These are phyloP conservation scores for Eucalyptus viminalis DNA, from an alignment of 345 rosid genomes.

Conservation along the genomic window DNA sequence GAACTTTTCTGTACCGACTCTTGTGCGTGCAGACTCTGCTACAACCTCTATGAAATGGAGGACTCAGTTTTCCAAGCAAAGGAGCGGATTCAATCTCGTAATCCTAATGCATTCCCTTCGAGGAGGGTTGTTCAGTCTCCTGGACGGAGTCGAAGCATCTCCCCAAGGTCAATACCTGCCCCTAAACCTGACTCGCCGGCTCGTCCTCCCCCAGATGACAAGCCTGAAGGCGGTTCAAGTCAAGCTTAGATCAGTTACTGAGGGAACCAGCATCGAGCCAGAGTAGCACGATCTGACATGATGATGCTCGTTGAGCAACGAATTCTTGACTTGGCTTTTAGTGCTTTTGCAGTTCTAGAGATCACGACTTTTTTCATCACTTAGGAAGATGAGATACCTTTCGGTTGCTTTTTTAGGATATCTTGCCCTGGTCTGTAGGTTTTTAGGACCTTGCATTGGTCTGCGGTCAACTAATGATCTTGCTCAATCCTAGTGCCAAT, in stretches of 20 bases:
- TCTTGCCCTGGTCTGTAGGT: not conserved
- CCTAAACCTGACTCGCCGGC: not conserved
- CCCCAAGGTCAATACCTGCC: not conserved
- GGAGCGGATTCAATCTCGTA: conserved; percentile 42
- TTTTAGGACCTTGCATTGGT: not conserved
- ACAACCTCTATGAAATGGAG: conserved; percentile 49
- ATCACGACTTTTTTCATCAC: not conserved
- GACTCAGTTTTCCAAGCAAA: conserved; percentile 42
- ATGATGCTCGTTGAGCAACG: not conserved
- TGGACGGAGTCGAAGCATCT: not conserved
- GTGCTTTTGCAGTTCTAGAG: not conserved
- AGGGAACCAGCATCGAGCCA: not conserved
- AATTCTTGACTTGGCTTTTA: not conserved
- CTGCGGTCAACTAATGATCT: not conserved
- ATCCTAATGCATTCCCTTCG: conserved; percentile 79
- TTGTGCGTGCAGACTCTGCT: conserved; percentile 63
- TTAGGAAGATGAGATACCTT: not conserved
- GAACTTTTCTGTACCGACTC: conserved; percentile 64
- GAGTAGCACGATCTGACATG: not conserved
- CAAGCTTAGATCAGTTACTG: not conserved
- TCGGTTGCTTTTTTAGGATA: not conserved
- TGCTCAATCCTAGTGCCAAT: not conserved
- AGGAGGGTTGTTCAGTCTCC: conserved; percentile 30
- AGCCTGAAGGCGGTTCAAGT: not conserved
- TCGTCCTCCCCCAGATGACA: not conserved